Conservation (phyloP, 2,329 filamentous ascomycete species). For the Trichoderma pleuroti region DNA sequence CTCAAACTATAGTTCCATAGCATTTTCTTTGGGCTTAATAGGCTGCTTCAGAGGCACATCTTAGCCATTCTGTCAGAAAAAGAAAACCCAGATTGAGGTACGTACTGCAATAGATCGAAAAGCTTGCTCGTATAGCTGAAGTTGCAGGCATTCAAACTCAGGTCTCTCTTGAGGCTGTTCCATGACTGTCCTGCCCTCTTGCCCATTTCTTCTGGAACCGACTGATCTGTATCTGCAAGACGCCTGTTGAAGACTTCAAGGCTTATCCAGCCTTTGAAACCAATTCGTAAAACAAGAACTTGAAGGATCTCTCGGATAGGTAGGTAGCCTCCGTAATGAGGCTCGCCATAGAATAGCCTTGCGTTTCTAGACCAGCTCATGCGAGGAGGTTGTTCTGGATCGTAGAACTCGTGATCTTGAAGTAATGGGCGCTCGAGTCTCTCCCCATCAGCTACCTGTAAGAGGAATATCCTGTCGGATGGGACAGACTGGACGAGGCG, state of each 20-base stretch:
- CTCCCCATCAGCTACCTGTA: conserved; percentile 75
- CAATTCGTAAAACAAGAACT: conserved; percentile 60
- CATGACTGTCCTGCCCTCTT: conserved; percentile 52
- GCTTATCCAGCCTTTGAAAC: conserved; percentile 66
- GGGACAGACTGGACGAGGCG: conserved; percentile 55
- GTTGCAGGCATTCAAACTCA: conserved; percentile 20
- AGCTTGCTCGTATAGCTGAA: not conserved
- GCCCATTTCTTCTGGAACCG: conserved; percentile 58
- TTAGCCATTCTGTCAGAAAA: not conserved
- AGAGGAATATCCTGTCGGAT: conserved; percentile 64
- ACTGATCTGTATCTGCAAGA: conserved; percentile 49
- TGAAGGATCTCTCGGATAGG: conserved; percentile 59
- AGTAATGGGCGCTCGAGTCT: conserved; percentile 56
- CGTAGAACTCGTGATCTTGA: conserved; percentile 39
- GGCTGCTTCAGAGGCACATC: not conserved
- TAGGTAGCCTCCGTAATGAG: conserved; percentile 61
- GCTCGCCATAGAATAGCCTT: conserved; percentile 55
- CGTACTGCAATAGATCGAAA: not conserved
- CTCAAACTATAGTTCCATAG: not conserved
- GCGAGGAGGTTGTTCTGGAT: conserved; percentile 39
- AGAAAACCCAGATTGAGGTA: not conserved
- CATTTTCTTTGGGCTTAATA: not conserved
- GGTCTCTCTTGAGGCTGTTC: conserved; percentile 41
- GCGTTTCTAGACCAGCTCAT: conserved; percentile 82
- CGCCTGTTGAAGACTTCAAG: conserved; percentile 64